Conservation (phyloP, 495 filamentous ascomycete genomes). For the Aspergillus funiculosus region DNA sequence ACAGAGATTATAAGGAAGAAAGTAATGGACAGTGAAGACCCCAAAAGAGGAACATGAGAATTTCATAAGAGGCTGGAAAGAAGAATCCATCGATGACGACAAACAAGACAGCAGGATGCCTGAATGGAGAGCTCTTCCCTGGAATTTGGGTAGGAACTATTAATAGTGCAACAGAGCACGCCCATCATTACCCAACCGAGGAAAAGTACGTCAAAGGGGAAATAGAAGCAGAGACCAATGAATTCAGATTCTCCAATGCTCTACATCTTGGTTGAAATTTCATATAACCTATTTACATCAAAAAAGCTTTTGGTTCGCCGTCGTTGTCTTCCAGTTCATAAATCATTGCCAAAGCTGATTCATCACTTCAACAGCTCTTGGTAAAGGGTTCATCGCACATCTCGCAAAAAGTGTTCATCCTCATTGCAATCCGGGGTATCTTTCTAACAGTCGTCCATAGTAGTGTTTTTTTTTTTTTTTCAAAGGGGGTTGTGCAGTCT, state of each 20-base stretch:
- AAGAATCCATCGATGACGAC: no score
- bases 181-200: conserved; percentile 2
- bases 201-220: no score
- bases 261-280: no score
- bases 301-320: conserved; percentile 31
- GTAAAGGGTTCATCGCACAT: conserved; percentile 13
- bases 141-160: neutral
- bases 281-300: conserved; percentile 18
- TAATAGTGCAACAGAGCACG: conserved; percentile 3
- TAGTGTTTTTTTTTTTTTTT: conserved; percentile 26
- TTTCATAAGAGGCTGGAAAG: no score
- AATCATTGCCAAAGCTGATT: conserved; percentile 30
- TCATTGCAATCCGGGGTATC: conserved; percentile 35
- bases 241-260: no score
- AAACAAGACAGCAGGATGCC: neutral
- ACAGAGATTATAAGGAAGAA: neutral
- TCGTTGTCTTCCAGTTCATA: conserved; percentile 22
- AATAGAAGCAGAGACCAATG: no score
- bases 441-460: conserved; percentile 35
- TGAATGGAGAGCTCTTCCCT: neutral
- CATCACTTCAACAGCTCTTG: conserved; percentile 9
- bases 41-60: no score
- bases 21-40: no score
- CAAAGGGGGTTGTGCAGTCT: conserved; percentile 26
- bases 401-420: conserved; percentile 8